These are phyloP conservation scores for Candida quercuum DNA, from an alignment of 805 yeast species.

Conservation along the genomic window DNA sequence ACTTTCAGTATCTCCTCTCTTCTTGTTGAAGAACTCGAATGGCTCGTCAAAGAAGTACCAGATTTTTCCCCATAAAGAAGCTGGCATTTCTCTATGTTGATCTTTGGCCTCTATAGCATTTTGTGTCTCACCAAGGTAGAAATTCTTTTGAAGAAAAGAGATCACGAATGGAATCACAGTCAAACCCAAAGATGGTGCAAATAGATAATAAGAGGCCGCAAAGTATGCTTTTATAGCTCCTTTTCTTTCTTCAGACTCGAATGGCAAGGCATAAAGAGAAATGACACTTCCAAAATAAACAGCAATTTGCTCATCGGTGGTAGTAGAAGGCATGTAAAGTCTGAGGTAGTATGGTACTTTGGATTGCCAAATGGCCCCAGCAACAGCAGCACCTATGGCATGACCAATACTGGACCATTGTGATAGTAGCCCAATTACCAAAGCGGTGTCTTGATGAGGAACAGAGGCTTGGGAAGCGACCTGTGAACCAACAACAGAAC, in stretches of 20 bases:
- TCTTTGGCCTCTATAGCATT: conserved; percentile 29
- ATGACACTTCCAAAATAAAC: conserved; percentile 21
- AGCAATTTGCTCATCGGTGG: conserved; percentile 17
- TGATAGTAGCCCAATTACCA: conserved; percentile 30
- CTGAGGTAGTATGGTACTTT: conserved; percentile 28
- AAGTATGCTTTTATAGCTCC: conserved; percentile 30
- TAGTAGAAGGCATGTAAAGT: conserved; percentile 22
- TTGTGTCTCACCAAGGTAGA: conserved; percentile 31
- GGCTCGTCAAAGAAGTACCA: not conserved
- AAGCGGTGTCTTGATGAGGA: conserved; percentile 36
- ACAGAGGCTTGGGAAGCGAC: conserved; percentile 37
- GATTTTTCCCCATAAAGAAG: not conserved
- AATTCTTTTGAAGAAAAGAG: conserved; percentile 29
- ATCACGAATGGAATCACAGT: conserved; percentile 26
- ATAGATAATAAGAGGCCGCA: conserved; percentile 25
- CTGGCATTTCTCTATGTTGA: conserved; percentile 1
- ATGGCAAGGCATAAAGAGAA: conserved; percentile 21
- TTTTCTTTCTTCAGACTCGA: conserved; percentile 25
- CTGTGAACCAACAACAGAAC: conserved; percentile 30
- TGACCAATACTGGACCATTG: conserved; percentile 32
- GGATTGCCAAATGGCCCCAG: conserved; percentile 33
- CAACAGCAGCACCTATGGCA: conserved; percentile 35
- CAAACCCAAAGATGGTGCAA: conserved; percentile 26
- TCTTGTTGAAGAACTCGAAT: not conserved
- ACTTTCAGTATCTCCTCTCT: too few relatives aligned